Evolutionary conservation across 108 stramenopile species (phyloP).

Genomic region (Nannochloropsis gaditana): DNA sequence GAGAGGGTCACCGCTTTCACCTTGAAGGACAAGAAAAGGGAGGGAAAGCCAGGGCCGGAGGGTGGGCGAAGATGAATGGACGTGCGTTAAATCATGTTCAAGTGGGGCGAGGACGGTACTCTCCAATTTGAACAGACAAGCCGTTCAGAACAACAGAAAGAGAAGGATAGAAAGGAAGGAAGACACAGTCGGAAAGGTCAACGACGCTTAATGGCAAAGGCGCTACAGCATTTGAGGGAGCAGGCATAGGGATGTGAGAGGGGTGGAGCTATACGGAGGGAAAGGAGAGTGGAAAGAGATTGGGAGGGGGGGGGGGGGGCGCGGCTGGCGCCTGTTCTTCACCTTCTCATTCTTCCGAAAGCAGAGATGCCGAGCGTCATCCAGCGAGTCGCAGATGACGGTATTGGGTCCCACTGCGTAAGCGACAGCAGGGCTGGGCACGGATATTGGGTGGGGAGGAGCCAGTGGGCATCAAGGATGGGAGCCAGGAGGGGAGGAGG

Average conservation of each 20-base stretch:
- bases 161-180: no score
- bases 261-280: no score
- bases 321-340: background rate
- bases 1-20: conserved; percentile 89
- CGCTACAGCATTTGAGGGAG: background rate
- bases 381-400: conserved; percentile 85
- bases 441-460: background rate
- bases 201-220: background rate
- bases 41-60: background rate
- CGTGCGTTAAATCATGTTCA: no score
- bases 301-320: background rate
- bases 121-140: no score
- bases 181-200: no score
- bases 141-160: no score
- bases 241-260: background rate
- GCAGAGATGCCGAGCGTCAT: conserved; percentile 64
- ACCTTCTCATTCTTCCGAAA: conserved; percentile 50
- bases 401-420: conserved; percentile 85
- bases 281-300: no score
- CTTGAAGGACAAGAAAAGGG: background rate
- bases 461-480: background rate
- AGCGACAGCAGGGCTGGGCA: conserved; percentile 63
- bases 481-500: background rate
- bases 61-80: no score
- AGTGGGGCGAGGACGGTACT: no score